phyloP scores from a whole-genome alignment of 805 yeast genomes.

The Blastobotrys robertii region DNA sequence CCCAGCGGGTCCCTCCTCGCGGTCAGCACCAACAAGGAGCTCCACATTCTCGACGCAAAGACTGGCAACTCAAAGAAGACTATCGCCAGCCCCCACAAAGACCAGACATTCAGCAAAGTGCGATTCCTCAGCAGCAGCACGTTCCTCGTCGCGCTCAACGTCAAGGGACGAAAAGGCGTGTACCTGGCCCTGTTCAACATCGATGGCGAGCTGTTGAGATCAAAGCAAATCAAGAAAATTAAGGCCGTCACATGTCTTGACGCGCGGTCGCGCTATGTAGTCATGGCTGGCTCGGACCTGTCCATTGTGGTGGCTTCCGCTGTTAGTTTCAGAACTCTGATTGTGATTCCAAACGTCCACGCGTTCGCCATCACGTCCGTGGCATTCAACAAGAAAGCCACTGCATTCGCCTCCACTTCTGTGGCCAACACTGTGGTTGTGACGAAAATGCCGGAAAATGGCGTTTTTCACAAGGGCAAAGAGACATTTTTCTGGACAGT shows the following conservation, averaged over 20 bases:
- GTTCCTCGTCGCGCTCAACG: conserved; percentile 37
- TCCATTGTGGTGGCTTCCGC: conserved; percentile 50
- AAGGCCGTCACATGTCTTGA: conserved; percentile 39
- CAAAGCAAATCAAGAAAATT: conserved; percentile 6
- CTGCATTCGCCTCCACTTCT: conserved; percentile 58
- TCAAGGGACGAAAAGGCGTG: conserved; percentile 34
- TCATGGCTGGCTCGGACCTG: conserved; percentile 56
- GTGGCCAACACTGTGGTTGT: conserved; percentile 69
- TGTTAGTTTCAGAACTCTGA: conserved; percentile 41
- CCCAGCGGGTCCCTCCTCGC: conserved; percentile 58
- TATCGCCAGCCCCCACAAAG: conserved; percentile 18
- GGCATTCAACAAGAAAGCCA: conserved; percentile 58
- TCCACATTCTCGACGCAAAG: conserved; percentile 43
- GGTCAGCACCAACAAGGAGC: conserved; percentile 46
- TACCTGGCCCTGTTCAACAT: conserved; percentile 23
- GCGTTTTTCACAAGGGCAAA: conserved; percentile 8
- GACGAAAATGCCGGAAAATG: conserved; percentile 41
- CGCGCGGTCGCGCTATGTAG: conserved; percentile 39
- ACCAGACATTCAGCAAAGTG: conserved; percentile 32
- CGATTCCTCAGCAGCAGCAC: conserved; percentile 30
- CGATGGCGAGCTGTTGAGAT: conserved; percentile 7
- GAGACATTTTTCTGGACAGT: conserved; percentile 15
- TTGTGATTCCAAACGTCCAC: conserved; percentile 53
- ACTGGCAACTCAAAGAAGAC: conserved; percentile 30
- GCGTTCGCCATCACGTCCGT: conserved; percentile 69